These are phyloP conservation scores for Pterulicium gracile DNA, from an alignment of 1,284 basidiomycete genomes.

Conservation along the genomic window DNA sequence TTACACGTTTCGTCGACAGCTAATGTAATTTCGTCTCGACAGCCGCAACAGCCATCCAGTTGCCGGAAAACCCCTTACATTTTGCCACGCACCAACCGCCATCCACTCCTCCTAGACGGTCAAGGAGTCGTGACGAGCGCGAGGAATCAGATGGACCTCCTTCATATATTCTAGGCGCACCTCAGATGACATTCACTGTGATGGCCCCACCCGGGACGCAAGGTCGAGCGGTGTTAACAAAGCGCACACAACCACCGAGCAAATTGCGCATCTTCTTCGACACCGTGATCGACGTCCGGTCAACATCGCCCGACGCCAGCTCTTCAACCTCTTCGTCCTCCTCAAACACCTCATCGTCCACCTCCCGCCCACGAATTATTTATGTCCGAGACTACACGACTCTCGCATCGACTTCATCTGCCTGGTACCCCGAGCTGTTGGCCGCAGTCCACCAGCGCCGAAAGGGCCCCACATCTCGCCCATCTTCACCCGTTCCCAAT, in stretches of 20 bases:
- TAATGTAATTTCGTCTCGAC: slow-evolving; percentile 9
- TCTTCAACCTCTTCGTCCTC: slow-evolving; percentile 16
- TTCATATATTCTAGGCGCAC: slow-evolving; percentile 17
- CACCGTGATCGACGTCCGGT: slow-evolving; percentile 54
- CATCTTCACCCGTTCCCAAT: slow-evolving; percentile 44
- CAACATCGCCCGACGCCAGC: slow-evolving; percentile 19
- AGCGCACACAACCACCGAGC: slow-evolving; percentile 32
- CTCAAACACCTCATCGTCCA: too few species aligned
- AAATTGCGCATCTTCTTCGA: slow-evolving; percentile 65
- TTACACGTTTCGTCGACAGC: background rate
- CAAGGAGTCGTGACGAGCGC: slow-evolving; percentile 16
- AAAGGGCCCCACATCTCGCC: slow-evolving; percentile 43
- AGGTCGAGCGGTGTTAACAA: slow-evolving; percentile 30
- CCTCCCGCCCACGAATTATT: slow-evolving; percentile 56
- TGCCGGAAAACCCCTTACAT: slow-evolving; percentile 65
- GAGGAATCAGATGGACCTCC: slow-evolving; percentile 30
- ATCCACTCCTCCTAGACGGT: slow-evolving; percentile 11
- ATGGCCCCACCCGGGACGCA: slow-evolving; percentile 37
- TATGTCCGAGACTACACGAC: slow-evolving; percentile 76
- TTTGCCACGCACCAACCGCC: slow-evolving; percentile 31
- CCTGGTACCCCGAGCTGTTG: slow-evolving; percentile 75
- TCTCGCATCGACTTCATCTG: slow-evolving; percentile 57
- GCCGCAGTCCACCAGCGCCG: slow-evolving; percentile 66
- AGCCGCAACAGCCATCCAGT: slow-evolving; percentile 56
- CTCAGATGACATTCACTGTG: slow-evolving; percentile 55